Base-by-base conservation (phyloP, 2,329 filamentous ascomycete genomes). In the Aspergillus viridinutans region DNA sequence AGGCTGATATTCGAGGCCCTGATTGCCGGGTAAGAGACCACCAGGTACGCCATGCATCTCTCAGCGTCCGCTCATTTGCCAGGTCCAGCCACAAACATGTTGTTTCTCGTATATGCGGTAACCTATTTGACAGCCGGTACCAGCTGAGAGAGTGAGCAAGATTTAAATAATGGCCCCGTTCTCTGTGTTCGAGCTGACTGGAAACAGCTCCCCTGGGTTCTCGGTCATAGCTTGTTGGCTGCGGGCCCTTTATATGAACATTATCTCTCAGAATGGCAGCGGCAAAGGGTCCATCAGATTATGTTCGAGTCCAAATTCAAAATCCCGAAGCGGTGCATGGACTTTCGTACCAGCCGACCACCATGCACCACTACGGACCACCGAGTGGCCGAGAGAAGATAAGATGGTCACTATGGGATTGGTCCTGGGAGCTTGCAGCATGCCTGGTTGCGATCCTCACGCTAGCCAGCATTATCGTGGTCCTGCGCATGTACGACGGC, bases 391-490 rank as follows among this genome's bases (percentile, higher is more conserved):
- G 10, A 21, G 40, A 43, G 21, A 43, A 21, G 40, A 43, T 8
- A 43, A 12, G n/a, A 43, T 43, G 40, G 40, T 21, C n/a, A 9
- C 51, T 58, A 53, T 62, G 55, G 63, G 61, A 50, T 38, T 68
- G 66, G 65, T 52, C 58, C 25, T 58, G 58, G 54, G 64, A 66
- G 53, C 60, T 67, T 10, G 28, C 65, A 23, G 59, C 63, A 42
- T 63, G 59, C 58, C 43, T 63, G 0, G 62, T 66, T 7, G 72
- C 72, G 21, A 65, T 74, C 2, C n/a, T 65, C 0, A 70, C 72
- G 51, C 68, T 77, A 52, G 64, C 53, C 5, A 65, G 64, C 3
- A 76, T 76, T 8, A 59, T 76, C 20, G 64, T 58, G 3, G 62
- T 75, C 10, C 59, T 78, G 5, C 49, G 63, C 5, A 53, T 54